Evolutionary conservation across 768 basidiomycete genomes (phyloP).

Genomic region (Hericium erinaceus): DNA sequence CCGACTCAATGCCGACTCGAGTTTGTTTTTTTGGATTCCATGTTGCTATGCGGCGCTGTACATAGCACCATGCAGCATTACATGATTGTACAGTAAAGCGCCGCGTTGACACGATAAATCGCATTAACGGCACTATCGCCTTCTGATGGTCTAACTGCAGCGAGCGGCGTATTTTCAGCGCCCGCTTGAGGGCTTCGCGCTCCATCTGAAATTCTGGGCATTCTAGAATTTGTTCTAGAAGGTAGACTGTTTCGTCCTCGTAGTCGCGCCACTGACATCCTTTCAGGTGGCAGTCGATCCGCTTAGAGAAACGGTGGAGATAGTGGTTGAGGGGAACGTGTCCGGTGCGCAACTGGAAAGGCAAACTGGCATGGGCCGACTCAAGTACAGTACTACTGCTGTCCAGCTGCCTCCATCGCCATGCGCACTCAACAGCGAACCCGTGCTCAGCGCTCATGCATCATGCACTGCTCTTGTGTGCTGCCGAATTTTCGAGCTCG

Average conservation of each 20-base stretch:
- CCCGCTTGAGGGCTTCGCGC: background rate
- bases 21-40: no score
- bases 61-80: no score
- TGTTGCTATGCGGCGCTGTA: no score
- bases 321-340: background rate
- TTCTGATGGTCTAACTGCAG: background rate
- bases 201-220: background rate
- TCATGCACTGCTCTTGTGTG: no score
- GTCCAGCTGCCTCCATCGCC: no score
- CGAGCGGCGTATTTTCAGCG: background rate
- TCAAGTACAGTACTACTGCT: no score
- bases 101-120: background rate
- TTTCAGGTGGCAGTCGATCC: background rate
- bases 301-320: background rate
- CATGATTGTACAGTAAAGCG: background rate
- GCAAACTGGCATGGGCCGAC: background rate
- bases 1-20: no score
- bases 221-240: background rate
- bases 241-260: background rate
- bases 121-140: background rate
- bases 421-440: no score
- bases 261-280: background rate
- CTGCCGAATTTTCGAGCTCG: no score
- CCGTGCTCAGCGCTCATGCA: no score
- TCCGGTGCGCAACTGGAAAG: background rate